Evolutionary conservation across 2,329 filamentous ascomycete species (phyloP).

Genomic region (Sporothrix variecibatus): DNA sequence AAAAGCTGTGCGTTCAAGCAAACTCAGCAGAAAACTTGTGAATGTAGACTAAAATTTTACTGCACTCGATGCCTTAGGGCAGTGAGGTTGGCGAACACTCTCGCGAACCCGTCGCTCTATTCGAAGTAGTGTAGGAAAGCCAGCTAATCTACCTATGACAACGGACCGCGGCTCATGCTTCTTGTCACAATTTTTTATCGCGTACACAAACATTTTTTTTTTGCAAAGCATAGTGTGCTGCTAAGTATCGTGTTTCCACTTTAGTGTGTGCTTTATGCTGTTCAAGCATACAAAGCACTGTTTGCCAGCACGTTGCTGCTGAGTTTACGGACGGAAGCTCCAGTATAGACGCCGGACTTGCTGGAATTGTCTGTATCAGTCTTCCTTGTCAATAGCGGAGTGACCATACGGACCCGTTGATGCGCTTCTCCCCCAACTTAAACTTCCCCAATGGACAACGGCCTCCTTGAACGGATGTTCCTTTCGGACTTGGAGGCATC

Average conservation of each 20-base stretch:
- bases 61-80: too few species aligned
- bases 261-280: background rate
- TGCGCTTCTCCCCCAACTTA: background rate
- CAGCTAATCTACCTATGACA: background rate
- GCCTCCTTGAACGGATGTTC: slow-evolving; percentile 20
- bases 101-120: background rate
- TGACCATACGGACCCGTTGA: background rate
- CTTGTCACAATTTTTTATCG: background rate
- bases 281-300: background rate
- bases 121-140: background rate
- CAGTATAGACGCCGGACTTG: background rate
- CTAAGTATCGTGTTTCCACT: background rate
- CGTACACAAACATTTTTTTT: background rate
- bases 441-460: slow-evolving; percentile 26
- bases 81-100: too few species aligned
- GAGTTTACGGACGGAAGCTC: background rate
- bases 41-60: too few species aligned
- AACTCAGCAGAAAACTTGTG: background rate
- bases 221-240: background rate
- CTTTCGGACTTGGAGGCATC: slow-evolving; percentile 20
- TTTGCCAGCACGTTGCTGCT: background rate
- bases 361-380: background rate
- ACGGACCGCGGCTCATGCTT: background rate
- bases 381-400: slow-evolving; percentile 14
- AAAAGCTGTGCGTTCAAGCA: background rate